Percentiles rank a stretch among this genome's conserved stretches.
phyloP scores from a whole-genome alignment of 2,329 filamentous ascomycete genomes.

The Pseudogymnoascus sp. region DNA sequence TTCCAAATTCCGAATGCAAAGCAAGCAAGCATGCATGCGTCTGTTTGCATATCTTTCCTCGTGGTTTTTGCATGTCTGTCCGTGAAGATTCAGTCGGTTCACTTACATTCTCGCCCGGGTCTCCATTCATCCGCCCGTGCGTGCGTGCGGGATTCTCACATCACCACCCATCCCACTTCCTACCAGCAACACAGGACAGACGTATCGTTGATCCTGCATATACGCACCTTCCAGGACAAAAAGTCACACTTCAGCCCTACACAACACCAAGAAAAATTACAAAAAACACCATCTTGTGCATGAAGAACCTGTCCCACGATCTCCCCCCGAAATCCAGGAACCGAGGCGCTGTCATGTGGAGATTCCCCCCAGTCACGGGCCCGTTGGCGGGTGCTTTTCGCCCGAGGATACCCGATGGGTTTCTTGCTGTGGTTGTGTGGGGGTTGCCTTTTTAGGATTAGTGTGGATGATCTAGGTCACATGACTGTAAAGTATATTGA shows the following conservation, averaged over 20 bases:
- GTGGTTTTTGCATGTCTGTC: neutral
- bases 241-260: neutral
- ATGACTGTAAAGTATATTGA: neutral
- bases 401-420: neutral
- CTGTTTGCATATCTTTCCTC: neutral
- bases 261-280: neutral
- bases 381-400: neutral
- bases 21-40: neutral
- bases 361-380: neutral
- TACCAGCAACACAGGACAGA: no score
- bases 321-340: neutral
- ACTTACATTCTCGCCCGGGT: neutral
- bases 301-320: no score
- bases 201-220: no score
- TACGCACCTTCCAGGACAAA: no score
- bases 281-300: neutral
- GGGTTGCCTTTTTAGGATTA: neutral
- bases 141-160: neutral
- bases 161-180: neutral
- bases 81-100: neutral
- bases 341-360: neutral
- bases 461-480: neutral
- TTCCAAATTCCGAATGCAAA: neutral
- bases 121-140: neutral
- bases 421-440: neutral